Percentiles rank a stretch among this genome's conserved stretches.
These are phyloP conservation scores for Micractinium sp. DNA, from an alignment of 139 green algal genomes.

Conservation along the genomic window DNA sequence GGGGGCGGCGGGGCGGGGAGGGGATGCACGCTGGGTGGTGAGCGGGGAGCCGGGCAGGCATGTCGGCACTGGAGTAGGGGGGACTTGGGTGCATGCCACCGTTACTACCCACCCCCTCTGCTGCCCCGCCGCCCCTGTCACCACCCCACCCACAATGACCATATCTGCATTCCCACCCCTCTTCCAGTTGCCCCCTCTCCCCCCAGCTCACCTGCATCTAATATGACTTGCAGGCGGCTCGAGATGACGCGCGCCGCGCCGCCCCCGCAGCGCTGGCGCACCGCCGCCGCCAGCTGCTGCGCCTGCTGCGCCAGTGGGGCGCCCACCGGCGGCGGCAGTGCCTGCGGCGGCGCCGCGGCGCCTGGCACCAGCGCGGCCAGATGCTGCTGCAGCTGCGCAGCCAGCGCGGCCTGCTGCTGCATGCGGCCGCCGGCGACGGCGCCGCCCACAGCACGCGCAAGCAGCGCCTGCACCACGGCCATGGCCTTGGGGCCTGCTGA, in stretches of 20 bases:
- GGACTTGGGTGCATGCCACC: too few relatives aligned
- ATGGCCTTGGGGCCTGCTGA: neutral
- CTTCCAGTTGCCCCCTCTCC: neutral
- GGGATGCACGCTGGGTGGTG: neutral
- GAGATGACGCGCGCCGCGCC: neutral
- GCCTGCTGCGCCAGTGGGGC: neutral
- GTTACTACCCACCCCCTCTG: neutral
- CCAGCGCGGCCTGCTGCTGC: neutral
- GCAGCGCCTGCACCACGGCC: neutral
- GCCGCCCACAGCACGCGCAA: neutral
- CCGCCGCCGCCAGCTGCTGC: constrained; percentile 3
- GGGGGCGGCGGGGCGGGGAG: neutral
- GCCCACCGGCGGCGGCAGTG: neutral
- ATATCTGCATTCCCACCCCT: neutral
- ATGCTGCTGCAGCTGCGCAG: neutral
- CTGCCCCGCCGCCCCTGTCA: neutral
- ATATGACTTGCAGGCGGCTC: neutral
- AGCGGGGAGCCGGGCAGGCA: too few relatives aligned
- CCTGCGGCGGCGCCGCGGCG: neutral
- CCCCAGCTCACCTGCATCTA: constrained; percentile 5
- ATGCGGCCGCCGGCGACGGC: too few relatives aligned
- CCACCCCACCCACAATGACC: neutral
- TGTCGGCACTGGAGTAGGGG: neutral
- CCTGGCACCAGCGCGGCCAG: neutral
- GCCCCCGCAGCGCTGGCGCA: constrained; percentile 1